Evolutionary conservation across 805 yeast species (phyloP).

Genomic region (Monosporozyma unispora): DNA sequence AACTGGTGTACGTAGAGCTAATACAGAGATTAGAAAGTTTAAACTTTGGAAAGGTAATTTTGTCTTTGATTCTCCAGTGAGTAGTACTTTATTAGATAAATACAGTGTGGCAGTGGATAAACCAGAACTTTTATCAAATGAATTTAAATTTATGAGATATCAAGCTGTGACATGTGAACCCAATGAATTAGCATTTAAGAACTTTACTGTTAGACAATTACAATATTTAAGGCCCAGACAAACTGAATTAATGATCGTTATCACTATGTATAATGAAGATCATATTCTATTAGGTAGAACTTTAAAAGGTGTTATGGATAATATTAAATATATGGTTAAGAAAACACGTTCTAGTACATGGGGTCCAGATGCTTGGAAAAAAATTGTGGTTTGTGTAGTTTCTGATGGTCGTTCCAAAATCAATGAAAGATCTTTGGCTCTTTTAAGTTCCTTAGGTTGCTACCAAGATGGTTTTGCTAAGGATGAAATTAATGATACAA

Average conservation of each 20-base stretch:
- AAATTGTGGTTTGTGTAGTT: constrained; percentile 79
- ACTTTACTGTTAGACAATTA: constrained; percentile 76
- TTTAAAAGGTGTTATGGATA: constrained; percentile 82
- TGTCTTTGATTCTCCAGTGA: constrained; percentile 82
- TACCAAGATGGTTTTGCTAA: constrained; percentile 96
- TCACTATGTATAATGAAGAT: constrained; percentile 86
- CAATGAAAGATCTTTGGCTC: constrained; percentile 66
- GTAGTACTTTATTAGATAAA: constrained; percentile 52
- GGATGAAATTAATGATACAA: constrained; percentile 72
- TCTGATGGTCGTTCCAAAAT: constrained; percentile 88
- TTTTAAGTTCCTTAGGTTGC: constrained; percentile 79
- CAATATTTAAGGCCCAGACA: constrained; percentile 69
- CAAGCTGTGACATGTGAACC: constrained; percentile 95
- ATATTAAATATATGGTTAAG: constrained; percentile 63
- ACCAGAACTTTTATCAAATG: constrained; percentile 31
- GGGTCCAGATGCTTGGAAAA: constrained; percentile 97
- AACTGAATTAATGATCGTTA: constrained; percentile 77
- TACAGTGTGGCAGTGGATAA: constrained; percentile 37
- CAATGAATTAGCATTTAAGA: constrained; percentile 45
- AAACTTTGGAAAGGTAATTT: constrained; percentile 55
- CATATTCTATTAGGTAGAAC: constrained; percentile 78
- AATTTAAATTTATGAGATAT: constrained; percentile 82
- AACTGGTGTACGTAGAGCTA: constrained; percentile 11
- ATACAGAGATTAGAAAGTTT: constrained; percentile 26
- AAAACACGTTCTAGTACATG: constrained; percentile 62